Percentiles rank a stretch among this genome's conserved stretches.
Conservation (phyloP, 2,329 filamentous ascomycete genomes). For the Biscogniauxia sp. region DNA sequence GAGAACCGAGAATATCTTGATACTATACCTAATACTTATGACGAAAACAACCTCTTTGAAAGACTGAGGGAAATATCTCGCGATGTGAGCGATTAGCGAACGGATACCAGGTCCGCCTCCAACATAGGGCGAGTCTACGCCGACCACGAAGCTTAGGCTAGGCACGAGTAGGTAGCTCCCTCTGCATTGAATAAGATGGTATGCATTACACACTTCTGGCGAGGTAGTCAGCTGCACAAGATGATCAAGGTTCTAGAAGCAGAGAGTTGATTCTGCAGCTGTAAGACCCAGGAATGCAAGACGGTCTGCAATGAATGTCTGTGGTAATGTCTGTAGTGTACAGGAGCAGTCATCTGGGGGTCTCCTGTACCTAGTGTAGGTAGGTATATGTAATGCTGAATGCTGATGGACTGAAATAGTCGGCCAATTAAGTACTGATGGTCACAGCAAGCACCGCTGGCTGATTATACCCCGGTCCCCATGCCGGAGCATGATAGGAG, state of each 20-base stretch:
- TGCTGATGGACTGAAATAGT: neutral
- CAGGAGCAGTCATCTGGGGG: neutral
- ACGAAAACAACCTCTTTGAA: neutral
- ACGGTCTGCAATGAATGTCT: neutral
- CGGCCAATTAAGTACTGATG: neutral
- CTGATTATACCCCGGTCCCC: neutral
- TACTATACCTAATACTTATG: neutral
- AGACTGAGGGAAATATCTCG: neutral
- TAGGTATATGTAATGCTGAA: neutral
- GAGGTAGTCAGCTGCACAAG: neutral
- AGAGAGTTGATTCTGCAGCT: neutral
- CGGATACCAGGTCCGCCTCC: neutral
- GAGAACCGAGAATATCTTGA: neutral
- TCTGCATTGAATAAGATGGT: neutral
- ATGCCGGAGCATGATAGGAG: conserved; percentile 13
- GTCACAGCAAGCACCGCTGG: neutral
- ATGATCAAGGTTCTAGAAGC: neutral
- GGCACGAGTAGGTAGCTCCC: neutral
- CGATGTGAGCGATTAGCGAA: neutral
- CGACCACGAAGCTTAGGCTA: neutral
- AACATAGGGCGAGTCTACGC: neutral
- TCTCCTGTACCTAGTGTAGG: too few relatives aligned
- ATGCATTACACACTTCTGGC: neutral
- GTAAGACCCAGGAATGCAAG: neutral
- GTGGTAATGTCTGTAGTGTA: too few relatives aligned